These are phyloP conservation scores for Thalassiosira hispida DNA, from an alignment of 352 stramenopile species.

Conservation along the genomic window DNA sequence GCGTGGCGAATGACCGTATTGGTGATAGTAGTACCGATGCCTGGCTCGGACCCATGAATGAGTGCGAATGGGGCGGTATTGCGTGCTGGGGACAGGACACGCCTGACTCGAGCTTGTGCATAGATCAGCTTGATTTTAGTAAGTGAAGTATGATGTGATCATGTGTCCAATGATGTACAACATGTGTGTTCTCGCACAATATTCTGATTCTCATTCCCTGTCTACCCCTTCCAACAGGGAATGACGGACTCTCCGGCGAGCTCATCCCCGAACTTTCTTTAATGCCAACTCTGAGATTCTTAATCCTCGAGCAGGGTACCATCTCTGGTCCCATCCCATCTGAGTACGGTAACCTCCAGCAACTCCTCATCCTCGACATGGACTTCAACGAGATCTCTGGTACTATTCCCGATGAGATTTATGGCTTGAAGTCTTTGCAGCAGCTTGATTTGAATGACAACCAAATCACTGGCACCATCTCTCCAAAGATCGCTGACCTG, in stretches of 20 bases:
- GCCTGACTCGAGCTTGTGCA: conserved; percentile 54
- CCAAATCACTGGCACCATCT: conserved; percentile 53
- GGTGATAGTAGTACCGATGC: conserved; percentile 31
- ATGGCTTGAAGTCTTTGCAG: conserved; percentile 58
- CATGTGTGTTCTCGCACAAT: neutral
- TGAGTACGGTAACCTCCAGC: conserved; percentile 41
- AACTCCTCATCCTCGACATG: conserved; percentile 45
- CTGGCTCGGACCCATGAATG: conserved; percentile 44
- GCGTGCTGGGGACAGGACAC: conserved; percentile 60
- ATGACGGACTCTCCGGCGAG: conserved; percentile 67
- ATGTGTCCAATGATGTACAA: neutral
- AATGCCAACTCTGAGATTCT: conserved; percentile 26
- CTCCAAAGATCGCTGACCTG: conserved; percentile 50
- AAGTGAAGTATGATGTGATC: neutral
- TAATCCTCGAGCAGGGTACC: conserved; percentile 50
- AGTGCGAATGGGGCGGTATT: conserved; percentile 77
- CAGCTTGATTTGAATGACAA: conserved; percentile 71
- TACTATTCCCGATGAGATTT: conserved; percentile 36
- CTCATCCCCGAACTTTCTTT: conserved; percentile 49
- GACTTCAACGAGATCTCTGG: conserved; percentile 46
- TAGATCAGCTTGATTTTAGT: conserved; percentile 59
- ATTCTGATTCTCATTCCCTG: neutral
- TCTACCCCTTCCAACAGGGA: conserved; percentile 28
- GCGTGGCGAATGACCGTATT: conserved; percentile 27
- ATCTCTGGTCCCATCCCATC: conserved; percentile 42